Base-by-base conservation (phyloP, 1,284 basidiomycete species). In the Irpex sp. region DNA sequence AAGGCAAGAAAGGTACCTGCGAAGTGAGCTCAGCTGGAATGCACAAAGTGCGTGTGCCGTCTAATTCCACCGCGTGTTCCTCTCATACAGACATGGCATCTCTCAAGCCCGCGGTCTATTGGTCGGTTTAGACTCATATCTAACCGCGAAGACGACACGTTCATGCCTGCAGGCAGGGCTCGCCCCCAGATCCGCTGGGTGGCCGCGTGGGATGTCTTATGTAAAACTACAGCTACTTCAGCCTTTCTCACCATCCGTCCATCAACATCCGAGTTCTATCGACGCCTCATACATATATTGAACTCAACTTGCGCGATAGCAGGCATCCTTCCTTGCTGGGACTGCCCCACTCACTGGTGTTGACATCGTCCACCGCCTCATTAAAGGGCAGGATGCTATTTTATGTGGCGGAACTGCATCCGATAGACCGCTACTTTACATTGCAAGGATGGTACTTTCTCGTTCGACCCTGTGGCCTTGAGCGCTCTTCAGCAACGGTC, bases 161-260 rank as follows among this genome's bases (percentile, higher is more conserved):
- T 75, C 65, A 69, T 73, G 75, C 75, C 75, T 76, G 74, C 74
- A 76, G 75, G 75, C 75, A 75, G 59, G 61, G 60, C 60, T 26
- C 51, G 57, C 61, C 55, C 57, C 65, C 65, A 71, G 68, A 71
- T 72, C 70, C 69, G 68, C 53, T 55, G 53, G 68, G 60, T 50
- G 49, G 64, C 67, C 69, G 66, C 70, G 68, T 67, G 68, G 60
- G 70, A 66, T 61, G 66, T 70, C 57, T 75, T 73, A 74, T 68
- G 70, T 74, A 74, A 74, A 65, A 55, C 26, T 15, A 9, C 31
- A 13, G 11, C 19, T 55, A 15, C 21, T 35, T 33, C 53, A 33
- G 53, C 11, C 9, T 55, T 55, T 55, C 53, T 55, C 53, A 55
- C 53, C 53, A 35, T 7, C 53, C 53, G 53, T 33, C 26, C 19